Evolutionary conservation across 176 grass and related monocot genomes (phyloP), one percentile per base, ranked within the genome.

Genomic region (Eremochloa ophiuroides): DNA sequence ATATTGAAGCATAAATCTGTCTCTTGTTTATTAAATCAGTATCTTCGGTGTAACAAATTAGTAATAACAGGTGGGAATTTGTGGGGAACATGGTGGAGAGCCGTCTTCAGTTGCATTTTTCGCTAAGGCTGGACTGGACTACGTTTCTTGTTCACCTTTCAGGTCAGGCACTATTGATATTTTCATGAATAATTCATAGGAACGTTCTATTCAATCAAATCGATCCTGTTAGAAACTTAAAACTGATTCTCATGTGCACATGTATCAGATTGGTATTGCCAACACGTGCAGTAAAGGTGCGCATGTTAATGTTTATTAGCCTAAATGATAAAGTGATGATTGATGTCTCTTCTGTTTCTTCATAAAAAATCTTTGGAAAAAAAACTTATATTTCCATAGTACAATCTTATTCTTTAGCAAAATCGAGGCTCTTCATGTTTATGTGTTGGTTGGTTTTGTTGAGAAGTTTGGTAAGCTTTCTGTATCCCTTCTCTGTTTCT

Each of bases 111-210:
- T 94, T 56, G 95, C 84, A 34, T 98, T 98, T 66, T 94, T 94
- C 14, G 90, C 90, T 5, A 88, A 98, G 82, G 90, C 92, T 66
- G 92, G 92, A 39, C 69, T 98, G 71, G 88, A 98, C 64, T 98
- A 94, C 75, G 88, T 98, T 74, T 98, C 92, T 75, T 98, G 95
- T 58, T 98, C 95, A 18, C 90, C 92, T 39, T 94, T 98, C 90
- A 98, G 95, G 92, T 98, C 80, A 47, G 59, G 9, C 13, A 8
- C 27, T 53, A 11, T 18, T 17, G 12, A 35, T 74, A 6, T 12
- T n/a, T 34, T 37, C 5, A 74, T 55, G 26, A 56, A 40, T 47
- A 37, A 60, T 26, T 38, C 64, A 67, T 28, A 14, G 11, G 37
- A 63, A 48, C 8, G 18, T 46, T 1, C 3, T 25, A 25, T 11